A percentile compares a stretch with the other conserved stretches of the same genome.
Conservation (phyloP, 2,329 filamentous ascomycete species). For the Aspergillus sp. region DNA sequence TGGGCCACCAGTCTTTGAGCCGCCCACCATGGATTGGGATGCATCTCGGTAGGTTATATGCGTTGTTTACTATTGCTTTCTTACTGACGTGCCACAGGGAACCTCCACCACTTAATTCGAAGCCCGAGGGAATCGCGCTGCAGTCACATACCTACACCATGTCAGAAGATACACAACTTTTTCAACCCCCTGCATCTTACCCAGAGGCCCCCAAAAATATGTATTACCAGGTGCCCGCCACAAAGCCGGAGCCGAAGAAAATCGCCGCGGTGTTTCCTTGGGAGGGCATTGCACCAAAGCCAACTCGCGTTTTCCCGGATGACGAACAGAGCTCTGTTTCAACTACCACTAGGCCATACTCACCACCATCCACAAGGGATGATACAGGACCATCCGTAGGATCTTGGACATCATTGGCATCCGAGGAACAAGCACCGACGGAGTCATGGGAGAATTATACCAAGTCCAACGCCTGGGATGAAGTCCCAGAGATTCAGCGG, state of each 20-base stretch:
- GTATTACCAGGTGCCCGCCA: constrained; percentile 74
- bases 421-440: constrained; percentile 28
- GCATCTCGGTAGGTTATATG: constrained; percentile 49
- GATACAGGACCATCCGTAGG: constrained; percentile 10
- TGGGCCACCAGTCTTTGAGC: constrained; percentile 46
- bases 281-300: constrained; percentile 65
- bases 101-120: constrained; percentile 59
- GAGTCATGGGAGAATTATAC: constrained; percentile 70
- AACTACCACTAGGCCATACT: constrained; percentile 1
- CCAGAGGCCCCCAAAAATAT: constrained; percentile 81
- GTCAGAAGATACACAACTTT: constrained; percentile 70
- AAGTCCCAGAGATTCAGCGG: constrained; percentile 76
- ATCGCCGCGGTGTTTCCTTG: constrained; percentile 81
- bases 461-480: constrained; percentile 89
- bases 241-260: constrained; percentile 53
- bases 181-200: constrained; percentile 70
- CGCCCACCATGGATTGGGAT: constrained; percentile 60
- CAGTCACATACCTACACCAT: constrained; percentile 76
- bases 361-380: constrained; percentile 7
- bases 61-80: not conserved
- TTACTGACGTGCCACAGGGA: constrained; percentile 45
- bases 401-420: constrained; percentile 8
- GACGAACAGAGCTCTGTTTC: constrained; percentile 17
- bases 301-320: constrained; percentile 46
- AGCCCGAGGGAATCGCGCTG: constrained; percentile 81